These are phyloP conservation scores for Ophiostoma novo-ulmi DNA, from an alignment of 2,329 filamentous ascomycete species.

Conservation along the genomic window DNA sequence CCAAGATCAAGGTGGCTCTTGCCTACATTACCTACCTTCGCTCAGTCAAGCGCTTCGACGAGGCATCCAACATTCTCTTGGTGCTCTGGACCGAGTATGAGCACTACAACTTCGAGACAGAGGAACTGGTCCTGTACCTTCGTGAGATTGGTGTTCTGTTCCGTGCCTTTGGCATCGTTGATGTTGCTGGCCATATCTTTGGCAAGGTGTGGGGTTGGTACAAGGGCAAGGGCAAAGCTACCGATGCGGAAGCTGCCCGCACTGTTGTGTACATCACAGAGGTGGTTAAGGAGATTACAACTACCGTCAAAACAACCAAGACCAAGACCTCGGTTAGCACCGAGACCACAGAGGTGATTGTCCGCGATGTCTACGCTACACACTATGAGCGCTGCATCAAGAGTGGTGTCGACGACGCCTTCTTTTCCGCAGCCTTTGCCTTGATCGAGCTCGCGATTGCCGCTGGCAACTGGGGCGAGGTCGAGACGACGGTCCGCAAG, in stretches of 20 bases:
- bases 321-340: constrained; percentile 36
- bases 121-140: constrained; percentile 36
- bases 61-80: constrained; percentile 39
- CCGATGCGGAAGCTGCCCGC: constrained; percentile 34
- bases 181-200: constrained; percentile 35
- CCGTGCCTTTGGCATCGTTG: constrained; percentile 34
- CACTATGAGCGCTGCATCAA: constrained; percentile 36
- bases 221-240: constrained; percentile 34
- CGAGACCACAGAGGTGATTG: constrained; percentile 33
- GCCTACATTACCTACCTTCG: constrained; percentile 37
- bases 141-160: constrained; percentile 36
- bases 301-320: constrained; percentile 34
- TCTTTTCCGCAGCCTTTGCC: constrained; percentile 37
- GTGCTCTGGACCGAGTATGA: constrained; percentile 41
- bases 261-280: constrained; percentile 38
- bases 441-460: constrained; percentile 35
- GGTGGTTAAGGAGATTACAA: constrained; percentile 38
- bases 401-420: constrained; percentile 32
- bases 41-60: constrained; percentile 33
- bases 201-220: constrained; percentile 39
- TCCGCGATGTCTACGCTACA: constrained; percentile 29
- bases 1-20: constrained; percentile 38
- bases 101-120: constrained; percentile 33
- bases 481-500: constrained; percentile 35
- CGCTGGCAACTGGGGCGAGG: constrained; percentile 35